Conservation (phyloP, 164 flowering plant species). For the Akebia trifoliata region DNA sequence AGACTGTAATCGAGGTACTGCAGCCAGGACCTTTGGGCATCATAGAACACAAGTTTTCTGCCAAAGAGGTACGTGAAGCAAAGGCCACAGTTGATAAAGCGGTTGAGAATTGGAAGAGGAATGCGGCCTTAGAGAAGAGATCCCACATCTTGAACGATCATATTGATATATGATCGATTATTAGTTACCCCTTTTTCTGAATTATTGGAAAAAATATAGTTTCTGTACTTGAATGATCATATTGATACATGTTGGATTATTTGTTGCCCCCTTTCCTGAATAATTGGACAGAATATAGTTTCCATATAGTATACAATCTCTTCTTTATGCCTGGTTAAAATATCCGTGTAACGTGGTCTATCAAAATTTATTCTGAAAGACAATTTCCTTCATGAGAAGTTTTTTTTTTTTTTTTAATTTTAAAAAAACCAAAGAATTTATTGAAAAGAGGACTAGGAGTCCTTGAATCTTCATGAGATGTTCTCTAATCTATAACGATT, state of each 20-base stretch:
- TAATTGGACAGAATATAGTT: too few relatives aligned
- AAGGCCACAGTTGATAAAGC: constrained; percentile 50
- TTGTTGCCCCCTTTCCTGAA: too few relatives aligned
- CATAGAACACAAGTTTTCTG: constrained; percentile 81
- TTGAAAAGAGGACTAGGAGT: too few relatives aligned
- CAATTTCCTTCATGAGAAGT: background rate
- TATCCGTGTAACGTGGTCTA: background rate
- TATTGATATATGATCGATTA: constrained; percentile 29
- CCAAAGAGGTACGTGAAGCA: constrained; percentile 61
- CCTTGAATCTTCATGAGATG: too few relatives aligned
- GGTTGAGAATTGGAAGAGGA: constrained; percentile 66
- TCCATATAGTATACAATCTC: background rate
- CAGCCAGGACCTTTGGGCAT: constrained; percentile 94
- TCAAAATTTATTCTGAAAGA: background rate
- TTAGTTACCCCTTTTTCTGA: background rate
- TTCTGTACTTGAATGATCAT: too few relatives aligned
- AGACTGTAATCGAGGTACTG: constrained; percentile 75
- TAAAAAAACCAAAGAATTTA: too few relatives aligned
- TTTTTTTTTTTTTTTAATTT: too few relatives aligned
- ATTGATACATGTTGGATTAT: too few relatives aligned
- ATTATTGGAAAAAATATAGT: background rate
- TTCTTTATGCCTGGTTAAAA: background rate
- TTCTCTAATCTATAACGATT: background rate
- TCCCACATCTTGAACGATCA: constrained; percentile 41
- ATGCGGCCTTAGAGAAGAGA: constrained; percentile 42